phyloP scores from a whole-genome alignment of 164 flowering plant genomes.

The Litsea cubeba region DNA sequence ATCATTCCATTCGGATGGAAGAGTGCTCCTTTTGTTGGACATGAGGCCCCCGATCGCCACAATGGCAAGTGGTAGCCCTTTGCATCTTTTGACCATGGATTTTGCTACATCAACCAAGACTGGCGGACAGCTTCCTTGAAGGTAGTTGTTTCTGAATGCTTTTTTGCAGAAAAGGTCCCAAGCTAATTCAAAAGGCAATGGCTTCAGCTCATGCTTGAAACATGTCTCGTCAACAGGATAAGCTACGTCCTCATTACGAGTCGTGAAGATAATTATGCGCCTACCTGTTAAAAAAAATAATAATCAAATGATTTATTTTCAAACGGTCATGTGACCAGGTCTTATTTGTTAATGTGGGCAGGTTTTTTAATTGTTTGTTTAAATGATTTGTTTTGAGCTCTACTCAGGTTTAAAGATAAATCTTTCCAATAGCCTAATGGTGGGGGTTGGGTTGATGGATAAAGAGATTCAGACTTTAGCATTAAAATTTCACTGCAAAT shows the following conservation, averaged over 20 bases:
- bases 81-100: conserved; percentile 4
- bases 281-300: too few species aligned
- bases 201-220: neutral
- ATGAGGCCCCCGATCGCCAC: conserved; percentile 13
- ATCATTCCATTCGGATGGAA: neutral
- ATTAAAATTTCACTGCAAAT: too few species aligned
- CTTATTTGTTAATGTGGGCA: too few species aligned
- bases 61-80: conserved; percentile 12
- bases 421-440: too few species aligned
- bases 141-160: neutral
- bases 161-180: conserved; percentile 8
- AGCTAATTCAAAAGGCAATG: neutral
- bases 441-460: too few species aligned
- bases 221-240: neutral
- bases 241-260: conserved; percentile 6
- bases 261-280: conserved; percentile 11
- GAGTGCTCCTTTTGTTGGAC: neutral
- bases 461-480: too few species aligned
- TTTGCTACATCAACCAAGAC: neutral
- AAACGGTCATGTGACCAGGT: too few species aligned
- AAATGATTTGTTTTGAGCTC: too few species aligned
- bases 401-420: too few species aligned
- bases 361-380: too few species aligned
- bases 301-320: too few species aligned
- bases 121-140: conserved; percentile 4